A percentile compares a stretch with the other conserved stretches of the same genome.
phyloP scores from a whole-genome alignment of 805 yeast species.

The Cyberlindnera lachancei region DNA sequence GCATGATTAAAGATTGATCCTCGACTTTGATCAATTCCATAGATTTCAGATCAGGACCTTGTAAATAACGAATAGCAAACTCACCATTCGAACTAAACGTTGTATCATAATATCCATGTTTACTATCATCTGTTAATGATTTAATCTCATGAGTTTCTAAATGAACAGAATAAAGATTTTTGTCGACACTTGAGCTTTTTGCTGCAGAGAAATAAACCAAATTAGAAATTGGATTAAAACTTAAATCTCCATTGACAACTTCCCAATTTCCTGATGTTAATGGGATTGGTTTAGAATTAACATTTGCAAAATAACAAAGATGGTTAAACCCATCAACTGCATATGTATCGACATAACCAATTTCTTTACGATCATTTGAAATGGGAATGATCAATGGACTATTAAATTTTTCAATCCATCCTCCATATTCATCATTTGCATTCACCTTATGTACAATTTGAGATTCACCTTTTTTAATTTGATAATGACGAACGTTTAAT shows the following conservation, averaged over 20 bases:
- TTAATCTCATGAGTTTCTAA: constrained; percentile 25
- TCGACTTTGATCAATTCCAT: constrained; percentile 58
- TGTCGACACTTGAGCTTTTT: constrained; percentile 41
- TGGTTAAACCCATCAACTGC: constrained; percentile 61
- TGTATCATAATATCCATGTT: constrained; percentile 56
- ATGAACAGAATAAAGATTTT: constrained; percentile 17
- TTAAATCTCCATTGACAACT: constrained; percentile 53
- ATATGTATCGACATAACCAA: constrained; percentile 79
- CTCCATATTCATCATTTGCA: constrained; percentile 40
- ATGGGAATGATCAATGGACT: constrained; percentile 49
- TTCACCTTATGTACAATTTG: constrained; percentile 37
- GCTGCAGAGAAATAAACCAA: constrained; percentile 61
- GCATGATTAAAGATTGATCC: not conserved
- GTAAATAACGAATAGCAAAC: constrained; percentile 54
- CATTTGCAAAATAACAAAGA: constrained; percentile 69
- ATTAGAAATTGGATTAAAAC: constrained; percentile 43
- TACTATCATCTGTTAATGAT: constrained; percentile 40
- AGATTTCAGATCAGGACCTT: constrained; percentile 70
- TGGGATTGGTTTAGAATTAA: constrained; percentile 40
- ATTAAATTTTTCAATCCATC: constrained; percentile 73
- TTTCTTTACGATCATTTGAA: constrained; percentile 28
- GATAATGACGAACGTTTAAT: not conserved
- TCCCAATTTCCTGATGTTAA: constrained; percentile 86
- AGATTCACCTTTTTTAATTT: constrained; percentile 22
- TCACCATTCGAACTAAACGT: constrained; percentile 71